Base-by-base conservation (phyloP, 192 early-diverging fungal species). In the Glomus cerebriforme region DNA sequence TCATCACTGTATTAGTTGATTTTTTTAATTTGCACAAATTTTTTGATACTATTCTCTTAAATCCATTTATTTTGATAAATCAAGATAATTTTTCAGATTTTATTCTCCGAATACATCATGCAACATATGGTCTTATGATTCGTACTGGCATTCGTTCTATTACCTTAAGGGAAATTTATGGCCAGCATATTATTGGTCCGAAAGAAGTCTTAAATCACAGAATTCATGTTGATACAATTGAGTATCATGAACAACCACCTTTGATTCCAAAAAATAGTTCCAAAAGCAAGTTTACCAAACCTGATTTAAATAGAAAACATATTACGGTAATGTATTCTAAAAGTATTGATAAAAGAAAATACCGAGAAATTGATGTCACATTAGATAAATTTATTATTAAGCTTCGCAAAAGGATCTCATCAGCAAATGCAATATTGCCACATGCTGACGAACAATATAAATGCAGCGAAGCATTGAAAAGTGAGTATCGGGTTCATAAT, bases 361-460 rank as follows among this genome's bases (percentile, higher is more conserved):
- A 68, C 22, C 32, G 19, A 68, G 66, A 68, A 68, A 68, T 68
- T 68, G 66, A 68, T 68, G 66, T 5, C 66, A 68, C 35, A 34
- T 32, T 8, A 68, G 66, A 4, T 39, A 68, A 31, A 68, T 68
- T 37, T 68, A 35, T 68, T 68, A 37, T 68, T 31, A 35, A 35
- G 17, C 2, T 68, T 68, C 3, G 32, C 3, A 68, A 15, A 68
- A 68, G 29, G 31, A 32, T 0, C 17, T 8, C 7, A 27, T 68
- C 34, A 31, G 35, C 66, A 37, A 34, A 39, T 68, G 66, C 35
- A 68, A 68, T 68, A 68, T 35, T 37, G 7, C 32, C 32, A 68
- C 35, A 68, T 68, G 66, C 66, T 37, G 66, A 68, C n/a, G 66
- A 68, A 68, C 65, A 66, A 32, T 66, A 19, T 8, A 66, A 66